Percentiles rank a stretch among this genome's conserved stretches.
Conservation (phyloP, 2,329 filamentous ascomycete genomes). For the Fusarium odoratissimum region DNA sequence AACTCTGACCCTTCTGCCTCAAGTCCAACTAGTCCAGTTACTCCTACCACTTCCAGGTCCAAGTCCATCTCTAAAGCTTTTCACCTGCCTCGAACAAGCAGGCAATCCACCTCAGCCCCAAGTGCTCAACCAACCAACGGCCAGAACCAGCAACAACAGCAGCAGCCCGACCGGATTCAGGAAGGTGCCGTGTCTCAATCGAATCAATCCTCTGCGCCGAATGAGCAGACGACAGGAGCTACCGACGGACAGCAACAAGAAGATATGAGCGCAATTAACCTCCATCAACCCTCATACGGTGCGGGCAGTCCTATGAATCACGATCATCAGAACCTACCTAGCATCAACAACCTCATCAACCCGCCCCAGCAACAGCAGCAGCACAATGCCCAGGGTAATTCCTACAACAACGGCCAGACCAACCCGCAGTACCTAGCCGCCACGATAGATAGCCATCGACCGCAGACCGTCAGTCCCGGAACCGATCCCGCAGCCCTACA, state of each 20-base stretch:
- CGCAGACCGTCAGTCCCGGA: constrained; percentile 53
- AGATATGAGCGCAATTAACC: constrained; percentile 45
- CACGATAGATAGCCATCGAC: constrained; percentile 42
- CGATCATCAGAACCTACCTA: constrained; percentile 77
- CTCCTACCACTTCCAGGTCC: constrained; percentile 62
- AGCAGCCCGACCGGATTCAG: constrained; percentile 40
- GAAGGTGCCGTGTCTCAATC: constrained; percentile 35
- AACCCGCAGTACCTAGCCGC: constrained; percentile 45
- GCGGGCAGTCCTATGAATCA: constrained; percentile 46
- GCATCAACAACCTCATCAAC: constrained; percentile 87
- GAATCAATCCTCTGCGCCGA: constrained; percentile 27
- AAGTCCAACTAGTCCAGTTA: constrained; percentile 73
- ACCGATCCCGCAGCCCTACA: constrained; percentile 51
- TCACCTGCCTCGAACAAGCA: constrained; percentile 54
- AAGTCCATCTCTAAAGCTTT: constrained; percentile 61
- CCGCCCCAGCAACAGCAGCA: constrained; percentile 51
- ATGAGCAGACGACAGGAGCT: constrained; percentile 35
- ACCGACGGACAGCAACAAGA: constrained; percentile 42
- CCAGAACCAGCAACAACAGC: constrained; percentile 33
- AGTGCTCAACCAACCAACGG: constrained; percentile 27
- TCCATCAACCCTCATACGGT: constrained; percentile 43
- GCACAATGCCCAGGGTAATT: constrained; percentile 54
- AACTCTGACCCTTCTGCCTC: constrained; percentile 75
- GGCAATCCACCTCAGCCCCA: constrained; percentile 43
- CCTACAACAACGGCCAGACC: constrained; percentile 42